phyloP scores from a whole-genome alignment of 148 eudicot genomes.

The Salicornia ramosissima region DNA sequence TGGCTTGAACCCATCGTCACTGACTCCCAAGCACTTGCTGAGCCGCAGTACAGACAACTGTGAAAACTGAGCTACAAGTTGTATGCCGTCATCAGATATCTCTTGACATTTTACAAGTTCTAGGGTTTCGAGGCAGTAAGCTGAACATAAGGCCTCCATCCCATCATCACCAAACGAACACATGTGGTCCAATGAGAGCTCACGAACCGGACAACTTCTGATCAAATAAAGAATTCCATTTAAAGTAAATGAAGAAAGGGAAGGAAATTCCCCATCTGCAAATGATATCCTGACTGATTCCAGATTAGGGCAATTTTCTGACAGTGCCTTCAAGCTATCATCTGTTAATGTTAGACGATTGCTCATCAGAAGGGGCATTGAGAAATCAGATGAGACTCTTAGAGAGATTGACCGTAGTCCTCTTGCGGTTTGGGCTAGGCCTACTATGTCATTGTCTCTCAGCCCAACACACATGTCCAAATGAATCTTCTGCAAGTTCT shows the following conservation, averaged over 20 bases:
- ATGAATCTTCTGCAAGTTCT: conserved; percentile 60
- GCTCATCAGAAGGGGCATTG: conserved; percentile 50
- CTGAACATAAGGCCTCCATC: conserved; percentile 68
- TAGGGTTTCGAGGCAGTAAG: conserved; percentile 44
- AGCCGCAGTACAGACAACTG: conserved; percentile 50
- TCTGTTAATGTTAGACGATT: conserved; percentile 70
- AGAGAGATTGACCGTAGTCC: conserved; percentile 64
- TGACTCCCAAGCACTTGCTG: conserved; percentile 67
- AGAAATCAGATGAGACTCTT: conserved; percentile 67
- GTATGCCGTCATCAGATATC: conserved; percentile 72
- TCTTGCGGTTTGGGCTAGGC: conserved; percentile 51
- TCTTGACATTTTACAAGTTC: conserved; percentile 88
- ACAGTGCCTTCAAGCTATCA: conserved; percentile 62
- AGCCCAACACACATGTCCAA: conserved; percentile 87
- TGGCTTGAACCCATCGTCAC: conserved; percentile 67
- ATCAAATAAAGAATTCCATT: conserved; percentile 52
- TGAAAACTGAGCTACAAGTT: conserved; percentile 44
- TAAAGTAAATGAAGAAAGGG: conserved; percentile 59
- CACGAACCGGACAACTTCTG: conserved; percentile 59
- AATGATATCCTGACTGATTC: conserved; percentile 63
- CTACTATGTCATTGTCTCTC: conserved; percentile 61
- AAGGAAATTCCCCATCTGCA: conserved; percentile 72
- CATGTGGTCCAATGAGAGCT: conserved; percentile 66
- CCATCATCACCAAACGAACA: conserved; percentile 65
- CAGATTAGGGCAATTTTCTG: conserved; percentile 53